Evolutionary conservation across 2,329 filamentous ascomycete genomes (phyloP).

Genomic region (Aspergillus fumigatiaffinis): DNA sequence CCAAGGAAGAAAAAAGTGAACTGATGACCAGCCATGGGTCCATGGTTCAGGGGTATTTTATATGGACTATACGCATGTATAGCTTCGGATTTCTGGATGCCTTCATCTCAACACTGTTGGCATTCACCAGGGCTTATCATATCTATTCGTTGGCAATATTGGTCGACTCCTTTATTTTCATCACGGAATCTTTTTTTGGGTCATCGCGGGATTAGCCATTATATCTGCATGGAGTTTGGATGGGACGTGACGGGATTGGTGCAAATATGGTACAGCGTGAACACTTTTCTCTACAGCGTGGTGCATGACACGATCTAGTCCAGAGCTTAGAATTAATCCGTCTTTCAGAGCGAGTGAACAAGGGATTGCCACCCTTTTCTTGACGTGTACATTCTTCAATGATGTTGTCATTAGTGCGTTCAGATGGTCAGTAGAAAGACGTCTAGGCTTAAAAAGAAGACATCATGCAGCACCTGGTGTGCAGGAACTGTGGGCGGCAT

Average conservation of each 20-base stretch:
- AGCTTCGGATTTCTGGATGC: background rate
- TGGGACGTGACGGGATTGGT: background rate
- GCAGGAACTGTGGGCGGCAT: background rate
- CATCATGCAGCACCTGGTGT: background rate
- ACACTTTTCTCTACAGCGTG: background rate
- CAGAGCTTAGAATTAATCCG: background rate
- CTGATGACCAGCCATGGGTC: conserved; percentile 6
- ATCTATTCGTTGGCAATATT: background rate
- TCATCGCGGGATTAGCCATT: background rate
- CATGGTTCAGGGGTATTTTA: background rate
- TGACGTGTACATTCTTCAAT: background rate
- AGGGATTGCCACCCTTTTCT: background rate
- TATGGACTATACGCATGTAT: background rate
- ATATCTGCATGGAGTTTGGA: background rate
- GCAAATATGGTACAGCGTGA: background rate
- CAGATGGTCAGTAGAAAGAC: conserved; percentile 3
- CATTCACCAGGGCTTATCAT: background rate
- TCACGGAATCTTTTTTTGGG: background rate
- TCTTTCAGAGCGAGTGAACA: background rate
- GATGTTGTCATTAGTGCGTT: conserved; percentile 9
- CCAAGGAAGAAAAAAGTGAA: conserved; percentile 26
- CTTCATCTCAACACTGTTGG: background rate
- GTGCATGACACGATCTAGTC: background rate
- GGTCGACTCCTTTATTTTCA: background rate
- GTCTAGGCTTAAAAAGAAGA: background rate